These are phyloP conservation scores for Allantophomopsis cytisporea DNA, from an alignment of 2,329 filamentous ascomycete species.

Conservation along the genomic window DNA sequence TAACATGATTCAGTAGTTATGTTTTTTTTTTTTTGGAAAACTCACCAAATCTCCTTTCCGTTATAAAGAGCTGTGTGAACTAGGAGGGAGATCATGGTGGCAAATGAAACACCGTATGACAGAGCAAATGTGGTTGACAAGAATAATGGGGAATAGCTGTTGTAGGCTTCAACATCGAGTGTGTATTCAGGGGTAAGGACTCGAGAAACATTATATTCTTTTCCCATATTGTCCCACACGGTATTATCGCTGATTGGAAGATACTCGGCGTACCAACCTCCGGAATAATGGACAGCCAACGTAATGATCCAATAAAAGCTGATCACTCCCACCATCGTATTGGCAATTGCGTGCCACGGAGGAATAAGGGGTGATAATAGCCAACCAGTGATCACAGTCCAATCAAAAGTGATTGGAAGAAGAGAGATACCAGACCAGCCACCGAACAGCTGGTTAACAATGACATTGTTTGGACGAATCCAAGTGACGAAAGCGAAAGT, in stretches of 20 bases:
- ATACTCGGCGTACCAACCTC: slow-evolving; percentile 49
- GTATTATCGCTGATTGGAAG: slow-evolving; percentile 56
- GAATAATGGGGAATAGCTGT: slow-evolving; percentile 53
- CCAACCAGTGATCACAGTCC: slow-evolving; percentile 57
- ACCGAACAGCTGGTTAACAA: slow-evolving; percentile 60
- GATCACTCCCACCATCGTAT: slow-evolving; percentile 53
- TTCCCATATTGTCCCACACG: slow-evolving; percentile 60
- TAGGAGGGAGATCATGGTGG: slow-evolving; percentile 53
- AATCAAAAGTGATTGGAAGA: slow-evolving; percentile 60
- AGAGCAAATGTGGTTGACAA: slow-evolving; percentile 60
- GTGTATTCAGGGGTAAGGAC: slow-evolving; percentile 49
- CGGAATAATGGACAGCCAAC: slow-evolving; percentile 47
- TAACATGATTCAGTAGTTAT: too few species aligned
- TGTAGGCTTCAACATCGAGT: slow-evolving; percentile 49
- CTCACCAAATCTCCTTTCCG: slow-evolving; percentile 44
- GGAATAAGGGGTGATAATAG: slow-evolving; percentile 56
- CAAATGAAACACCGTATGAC: slow-evolving; percentile 57
- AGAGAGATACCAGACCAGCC: slow-evolving; percentile 50
- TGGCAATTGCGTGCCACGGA: slow-evolving; percentile 61
- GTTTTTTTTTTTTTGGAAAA: too few species aligned
- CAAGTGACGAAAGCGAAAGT: slow-evolving; percentile 60
- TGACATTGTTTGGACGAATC: slow-evolving; percentile 52
- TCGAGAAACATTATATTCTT: slow-evolving; percentile 46
- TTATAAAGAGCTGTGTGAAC: slow-evolving; percentile 56
- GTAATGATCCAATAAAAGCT: slow-evolving; percentile 37